phyloP scores from a whole-genome alignment of 2,329 filamentous ascomycete species.

The Sclerotinia sclerotiorum region DNA sequence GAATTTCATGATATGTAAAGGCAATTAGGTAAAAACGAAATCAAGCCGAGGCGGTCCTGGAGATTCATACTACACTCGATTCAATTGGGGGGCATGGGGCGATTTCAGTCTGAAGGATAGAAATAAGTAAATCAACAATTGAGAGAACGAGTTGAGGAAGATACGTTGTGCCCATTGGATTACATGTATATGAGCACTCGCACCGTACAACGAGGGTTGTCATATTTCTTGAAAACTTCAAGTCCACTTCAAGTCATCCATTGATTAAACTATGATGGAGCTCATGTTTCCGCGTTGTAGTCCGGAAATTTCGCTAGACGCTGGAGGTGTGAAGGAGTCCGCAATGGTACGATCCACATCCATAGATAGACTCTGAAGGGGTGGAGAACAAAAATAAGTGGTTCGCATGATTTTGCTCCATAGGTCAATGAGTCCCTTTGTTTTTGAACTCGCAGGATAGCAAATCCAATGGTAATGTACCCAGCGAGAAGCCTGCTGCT shows the following conservation, averaged over 20 bases:
- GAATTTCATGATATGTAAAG: conserved; percentile 14
- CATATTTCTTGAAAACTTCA: neutral
- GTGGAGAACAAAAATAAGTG: conserved; percentile 17
- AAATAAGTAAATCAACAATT: neutral
- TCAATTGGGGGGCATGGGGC: conserved; percentile 17
- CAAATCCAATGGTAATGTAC: neutral
- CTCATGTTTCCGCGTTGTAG: neutral
- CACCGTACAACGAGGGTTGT: neutral
- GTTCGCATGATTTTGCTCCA: conserved; percentile 11
- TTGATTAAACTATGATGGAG: neutral
- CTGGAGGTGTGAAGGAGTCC: conserved; percentile 5
- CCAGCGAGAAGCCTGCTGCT: neutral
- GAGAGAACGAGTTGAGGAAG: neutral
- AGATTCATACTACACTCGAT: neutral
- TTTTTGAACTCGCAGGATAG: neutral
- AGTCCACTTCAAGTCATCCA: neutral
- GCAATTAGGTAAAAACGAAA: conserved; percentile 17
- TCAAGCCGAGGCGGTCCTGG: neutral
- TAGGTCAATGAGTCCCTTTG: neutral
- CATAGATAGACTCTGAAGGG: neutral
- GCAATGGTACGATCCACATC: neutral
- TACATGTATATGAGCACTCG: neutral
- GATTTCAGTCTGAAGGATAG: neutral
- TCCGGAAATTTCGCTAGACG: conserved; percentile 13
- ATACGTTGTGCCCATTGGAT: neutral